phyloP scores from a whole-genome alignment of 192 early-diverging fungal genomes.

The Spizellomyces punctatus region DNA sequence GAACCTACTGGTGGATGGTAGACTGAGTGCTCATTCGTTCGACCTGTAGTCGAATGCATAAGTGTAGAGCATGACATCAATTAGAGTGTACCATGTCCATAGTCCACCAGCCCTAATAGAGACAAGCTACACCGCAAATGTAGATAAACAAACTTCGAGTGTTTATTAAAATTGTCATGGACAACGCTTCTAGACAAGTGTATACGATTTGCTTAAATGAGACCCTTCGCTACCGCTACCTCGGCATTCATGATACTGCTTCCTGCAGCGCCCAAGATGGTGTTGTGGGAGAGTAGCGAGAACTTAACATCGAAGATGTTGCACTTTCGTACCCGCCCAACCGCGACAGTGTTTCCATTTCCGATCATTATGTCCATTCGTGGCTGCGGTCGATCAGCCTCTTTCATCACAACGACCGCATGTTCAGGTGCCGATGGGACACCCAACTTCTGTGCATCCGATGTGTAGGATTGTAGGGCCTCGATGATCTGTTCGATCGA shows the following conservation, averaged over 20 bases:
- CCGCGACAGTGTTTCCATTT: slow-evolving; percentile 87
- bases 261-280: slow-evolving; percentile 94
- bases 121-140: no score
- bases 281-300: slow-evolving; percentile 90
- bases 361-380: slow-evolving; percentile 85
- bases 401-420: slow-evolving; percentile 69
- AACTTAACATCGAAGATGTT: slow-evolving; percentile 92
- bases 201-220: slow-evolving; percentile 14
- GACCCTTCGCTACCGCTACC: slow-evolving; percentile 82
- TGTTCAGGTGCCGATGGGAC: slow-evolving; percentile 82
- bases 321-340: slow-evolving; percentile 86
- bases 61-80: no score
- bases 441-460: slow-evolving; percentile 78
- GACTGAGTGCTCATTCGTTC: no score
- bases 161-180: no score
- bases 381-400: slow-evolving; percentile 89
- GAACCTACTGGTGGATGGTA: slow-evolving; percentile 7
- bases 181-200: no score
- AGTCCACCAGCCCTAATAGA: no score
- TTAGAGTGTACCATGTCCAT: no score
- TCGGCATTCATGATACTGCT: slow-evolving; percentile 94
- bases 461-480: slow-evolving; percentile 73
- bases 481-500: slow-evolving; percentile 74
- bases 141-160: no score
- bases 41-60: no score